Conservation (phyloP, 2,329 filamentous ascomycete species). For the Huntiella omanensis region DNA sequence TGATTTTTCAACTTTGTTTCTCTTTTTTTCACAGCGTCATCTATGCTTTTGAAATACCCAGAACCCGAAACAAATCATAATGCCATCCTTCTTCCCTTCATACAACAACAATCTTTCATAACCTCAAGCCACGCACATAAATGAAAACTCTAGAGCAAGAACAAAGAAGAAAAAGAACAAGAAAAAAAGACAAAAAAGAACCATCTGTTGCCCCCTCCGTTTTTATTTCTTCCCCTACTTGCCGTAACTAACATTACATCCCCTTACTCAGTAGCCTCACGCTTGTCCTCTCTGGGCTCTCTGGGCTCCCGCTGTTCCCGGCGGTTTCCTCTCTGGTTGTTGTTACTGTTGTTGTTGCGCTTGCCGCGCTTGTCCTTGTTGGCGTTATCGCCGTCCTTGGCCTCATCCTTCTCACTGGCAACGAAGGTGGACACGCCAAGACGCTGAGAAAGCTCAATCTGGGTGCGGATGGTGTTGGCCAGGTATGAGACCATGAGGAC, state of each 20-base stretch:
- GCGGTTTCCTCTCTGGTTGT: constrained; percentile 25
- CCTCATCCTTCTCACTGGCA: constrained; percentile 30
- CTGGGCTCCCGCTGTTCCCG: constrained; percentile 16
- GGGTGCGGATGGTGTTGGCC: constrained; percentile 94
- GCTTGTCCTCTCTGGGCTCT: constrained; percentile 10
- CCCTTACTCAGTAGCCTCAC: constrained; percentile 18
- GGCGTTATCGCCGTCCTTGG: constrained; percentile 24
- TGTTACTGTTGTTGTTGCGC: constrained; percentile 30
- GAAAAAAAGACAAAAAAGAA: background rate
- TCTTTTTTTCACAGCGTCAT: too few relatives aligned
- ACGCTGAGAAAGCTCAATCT: constrained; percentile 94
- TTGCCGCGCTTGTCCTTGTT: constrained; percentile 27
- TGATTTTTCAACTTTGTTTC: too few relatives aligned
- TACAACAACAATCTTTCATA: too few relatives aligned
- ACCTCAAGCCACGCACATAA: too few relatives aligned
- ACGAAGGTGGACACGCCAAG: constrained; percentile 60
- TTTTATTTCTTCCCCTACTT: constrained; percentile 4
- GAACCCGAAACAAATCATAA: too few relatives aligned
- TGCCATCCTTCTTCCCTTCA: too few relatives aligned
- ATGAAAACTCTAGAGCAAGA: background rate
- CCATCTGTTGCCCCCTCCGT: constrained; percentile 1
- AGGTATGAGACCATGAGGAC: constrained; percentile 96
- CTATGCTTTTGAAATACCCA: too few relatives aligned
- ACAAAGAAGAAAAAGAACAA: background rate
- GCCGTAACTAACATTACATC: constrained; percentile 5